These are phyloP conservation scores for Xylaria venustula DNA, from an alignment of 495 filamentous ascomycete genomes.

Conservation along the genomic window DNA sequence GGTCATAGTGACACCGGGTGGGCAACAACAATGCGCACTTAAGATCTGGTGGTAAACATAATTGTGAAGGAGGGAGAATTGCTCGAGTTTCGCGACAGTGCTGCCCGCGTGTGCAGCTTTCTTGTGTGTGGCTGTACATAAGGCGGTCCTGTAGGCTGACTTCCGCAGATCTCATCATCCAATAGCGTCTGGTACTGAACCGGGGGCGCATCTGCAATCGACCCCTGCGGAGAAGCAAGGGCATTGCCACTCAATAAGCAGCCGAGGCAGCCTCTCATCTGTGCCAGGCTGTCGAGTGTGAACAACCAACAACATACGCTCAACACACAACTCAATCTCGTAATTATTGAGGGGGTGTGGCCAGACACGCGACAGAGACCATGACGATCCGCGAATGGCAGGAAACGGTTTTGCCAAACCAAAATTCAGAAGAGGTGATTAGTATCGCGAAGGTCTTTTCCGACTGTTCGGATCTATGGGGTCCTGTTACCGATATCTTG, in stretches of 20 bases:
- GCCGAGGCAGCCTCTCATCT: neutral
- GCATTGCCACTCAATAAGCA: neutral
- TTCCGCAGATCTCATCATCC: neutral
- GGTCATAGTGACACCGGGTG: neutral
- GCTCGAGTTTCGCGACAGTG: neutral
- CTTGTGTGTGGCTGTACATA: conserved; percentile 2
- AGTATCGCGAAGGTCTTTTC: neutral
- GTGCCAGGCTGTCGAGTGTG: neutral
- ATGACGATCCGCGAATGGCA: conserved; percentile 1
- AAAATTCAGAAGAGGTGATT: neutral
- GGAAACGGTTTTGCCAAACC: neutral
- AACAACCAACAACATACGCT: neutral
- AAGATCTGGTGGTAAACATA: neutral
- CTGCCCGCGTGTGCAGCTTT: neutral
- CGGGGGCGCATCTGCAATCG: neutral
- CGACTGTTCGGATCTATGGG: neutral
- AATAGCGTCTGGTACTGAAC: neutral
- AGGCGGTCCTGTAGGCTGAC: neutral
- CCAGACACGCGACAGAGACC: neutral
- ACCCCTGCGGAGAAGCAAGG: conserved; percentile 1
- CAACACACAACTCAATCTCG: neutral
- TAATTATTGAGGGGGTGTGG: neutral
- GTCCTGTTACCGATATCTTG: neutral
- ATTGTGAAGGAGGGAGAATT: neutral
- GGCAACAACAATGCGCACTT: no score